These are phyloP conservation scores for Senna siamea DNA, from an alignment of 306 rosid species.

Conservation along the genomic window DNA sequence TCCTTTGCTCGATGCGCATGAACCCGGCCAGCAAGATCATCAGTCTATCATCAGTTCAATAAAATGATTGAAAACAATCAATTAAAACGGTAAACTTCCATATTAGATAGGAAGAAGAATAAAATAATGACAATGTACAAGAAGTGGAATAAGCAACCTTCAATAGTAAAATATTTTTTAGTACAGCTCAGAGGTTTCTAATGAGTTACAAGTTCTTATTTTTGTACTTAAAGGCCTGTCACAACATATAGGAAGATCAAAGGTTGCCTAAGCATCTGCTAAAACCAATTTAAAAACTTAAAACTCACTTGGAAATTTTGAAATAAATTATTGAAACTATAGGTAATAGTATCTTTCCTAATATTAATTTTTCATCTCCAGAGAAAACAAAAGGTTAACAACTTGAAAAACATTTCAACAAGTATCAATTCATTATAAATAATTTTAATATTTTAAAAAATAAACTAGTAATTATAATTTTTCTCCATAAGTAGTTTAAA, in stretches of 20 bases:
- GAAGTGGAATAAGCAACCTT: not conserved
- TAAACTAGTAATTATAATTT: too few species aligned
- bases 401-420: not conserved
- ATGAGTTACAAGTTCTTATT: not conserved
- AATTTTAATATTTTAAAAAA: not conserved
- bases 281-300: not conserved
- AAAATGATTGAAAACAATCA: constrained; percentile 10
- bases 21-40: constrained; percentile 81
- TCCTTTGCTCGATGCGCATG: constrained; percentile 72
- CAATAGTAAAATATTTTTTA: not conserved
- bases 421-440: not conserved
- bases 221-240: not conserved
- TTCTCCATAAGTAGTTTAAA: too few species aligned
- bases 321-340: too few species aligned
- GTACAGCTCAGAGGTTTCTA: not conserved
- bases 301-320: too few species aligned
- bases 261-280: not conserved
- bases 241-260: not conserved
- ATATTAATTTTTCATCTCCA: not conserved
- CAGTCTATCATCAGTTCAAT: constrained; percentile 57
- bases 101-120: not conserved
- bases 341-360: not conserved
- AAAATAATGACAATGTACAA: not conserved
- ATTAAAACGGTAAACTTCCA: not conserved
- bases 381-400: not conserved